Percentiles rank a stretch among this genome's conserved stretches.
These are phyloP conservation scores for Starmerella davenportii DNA, from an alignment of 805 yeast genomes.

Conservation along the genomic window DNA sequence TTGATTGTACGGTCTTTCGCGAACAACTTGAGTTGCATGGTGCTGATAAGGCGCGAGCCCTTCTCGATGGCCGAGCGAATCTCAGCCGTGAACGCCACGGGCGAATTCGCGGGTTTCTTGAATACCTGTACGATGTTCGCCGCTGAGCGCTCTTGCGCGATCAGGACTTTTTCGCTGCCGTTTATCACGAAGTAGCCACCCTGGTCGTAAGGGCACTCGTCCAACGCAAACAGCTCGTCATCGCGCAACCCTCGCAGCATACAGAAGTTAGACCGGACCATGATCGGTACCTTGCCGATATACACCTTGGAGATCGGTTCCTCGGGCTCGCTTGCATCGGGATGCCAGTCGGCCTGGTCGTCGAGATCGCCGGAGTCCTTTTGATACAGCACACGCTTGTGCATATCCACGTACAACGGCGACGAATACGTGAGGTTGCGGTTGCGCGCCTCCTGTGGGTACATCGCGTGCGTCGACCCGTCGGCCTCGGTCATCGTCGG, in stretches of 20 bases:
- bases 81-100: constrained; percentile 89
- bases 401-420: constrained; percentile 89
- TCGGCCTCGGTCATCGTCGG: constrained; percentile 99
- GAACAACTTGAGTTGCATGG: constrained; percentile 82
- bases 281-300: constrained; percentile 93
- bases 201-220: constrained; percentile 99
- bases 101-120: constrained; percentile 93
- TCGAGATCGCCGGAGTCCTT: constrained; percentile 17
- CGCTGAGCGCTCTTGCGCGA: constrained; percentile 97
- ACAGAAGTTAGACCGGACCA: constrained; percentile 94
- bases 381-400: constrained; percentile 51
- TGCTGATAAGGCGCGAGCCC: constrained; percentile 86
- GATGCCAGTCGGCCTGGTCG: constrained; percentile 41
- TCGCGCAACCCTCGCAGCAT: constrained; percentile 76
- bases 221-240: constrained; percentile 81
- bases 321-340: constrained; percentile 42
- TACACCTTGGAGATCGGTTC: constrained; percentile 64
- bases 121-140: constrained; percentile 98
- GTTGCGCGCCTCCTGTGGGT: constrained; percentile 94
- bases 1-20: constrained; percentile 72
- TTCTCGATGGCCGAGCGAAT: constrained; percentile 92
- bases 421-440: constrained; percentile 93
- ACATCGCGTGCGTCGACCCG: constrained; percentile 97
- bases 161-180: constrained; percentile 94
- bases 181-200: constrained; percentile 98